phyloP scores from a whole-genome alignment of 441 rosid species.

The Arabidopsis hybrid region DNA sequence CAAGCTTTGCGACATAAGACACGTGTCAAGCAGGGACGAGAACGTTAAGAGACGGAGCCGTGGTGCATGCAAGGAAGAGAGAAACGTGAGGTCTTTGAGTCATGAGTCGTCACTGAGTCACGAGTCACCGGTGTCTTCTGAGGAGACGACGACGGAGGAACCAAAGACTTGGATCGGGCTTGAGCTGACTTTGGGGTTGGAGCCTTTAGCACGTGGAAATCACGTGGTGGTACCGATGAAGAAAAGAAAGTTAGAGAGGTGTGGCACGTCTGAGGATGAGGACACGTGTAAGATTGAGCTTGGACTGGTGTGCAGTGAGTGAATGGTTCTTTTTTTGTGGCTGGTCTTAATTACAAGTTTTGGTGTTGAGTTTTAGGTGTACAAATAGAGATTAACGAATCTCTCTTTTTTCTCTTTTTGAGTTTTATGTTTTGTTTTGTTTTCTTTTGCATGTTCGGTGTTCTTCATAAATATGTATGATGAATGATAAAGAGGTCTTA shows the following conservation, averaged over 20 bases:
- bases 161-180: conserved; percentile 47
- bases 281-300: conserved; percentile 52
- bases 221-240: conserved; percentile 60
- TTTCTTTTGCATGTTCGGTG: conserved; percentile 28
- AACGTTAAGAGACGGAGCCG: conserved; percentile 51
- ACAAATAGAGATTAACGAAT: conserved; percentile 34
- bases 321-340: conserved; percentile 10
- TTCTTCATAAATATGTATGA: neutral
- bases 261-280: conserved; percentile 42
- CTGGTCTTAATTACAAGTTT: conserved; percentile 13
- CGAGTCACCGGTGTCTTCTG: conserved; percentile 63
- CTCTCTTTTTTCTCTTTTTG: conserved; percentile 14
- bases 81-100: conserved; percentile 60
- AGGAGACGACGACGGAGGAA: conserved; percentile 60
- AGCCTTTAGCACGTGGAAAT: conserved; percentile 50
- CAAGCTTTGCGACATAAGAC: conserved; percentile 83
- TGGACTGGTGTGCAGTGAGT: conserved; percentile 50
- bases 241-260: conserved; percentile 51
- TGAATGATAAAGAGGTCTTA: conserved; percentile 32
- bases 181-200: conserved; percentile 68
- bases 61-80: conserved; percentile 46
- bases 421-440: conserved; percentile 2
- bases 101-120: conserved; percentile 76
- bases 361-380: conserved; percentile 30
- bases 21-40: conserved; percentile 69